phyloP scores from a whole-genome alignment of 106 monocot genomes.

The Apostasia shenzhenica region DNA sequence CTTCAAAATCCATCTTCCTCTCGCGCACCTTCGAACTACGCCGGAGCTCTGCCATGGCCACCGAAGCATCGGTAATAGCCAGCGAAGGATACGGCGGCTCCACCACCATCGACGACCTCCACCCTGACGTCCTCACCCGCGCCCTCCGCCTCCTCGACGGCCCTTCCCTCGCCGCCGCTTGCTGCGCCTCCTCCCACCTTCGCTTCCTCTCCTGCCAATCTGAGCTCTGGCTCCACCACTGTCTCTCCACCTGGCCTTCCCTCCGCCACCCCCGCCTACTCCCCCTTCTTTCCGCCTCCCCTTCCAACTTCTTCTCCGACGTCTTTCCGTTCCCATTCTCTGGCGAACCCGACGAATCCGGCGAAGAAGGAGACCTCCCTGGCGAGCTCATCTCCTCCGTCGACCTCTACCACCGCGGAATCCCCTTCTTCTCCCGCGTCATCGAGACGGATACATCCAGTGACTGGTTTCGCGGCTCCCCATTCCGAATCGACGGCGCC shows the following conservation, averaged over 20 bases:
- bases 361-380: not conserved
- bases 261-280: slow-evolving; percentile 27
- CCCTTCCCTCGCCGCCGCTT: slow-evolving; percentile 43
- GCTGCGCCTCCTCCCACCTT: slow-evolving; percentile 43
- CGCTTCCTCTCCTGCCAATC: slow-evolving; percentile 33
- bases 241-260: slow-evolving; percentile 66
- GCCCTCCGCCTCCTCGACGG: slow-evolving; percentile 59
- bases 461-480: slow-evolving; percentile 55
- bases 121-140: slow-evolving; percentile 46
- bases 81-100: not conserved
- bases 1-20: too few species aligned
- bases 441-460: slow-evolving; percentile 44
- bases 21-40: too few species aligned
- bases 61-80: too few species aligned
- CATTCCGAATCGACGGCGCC: slow-evolving; percentile 60
- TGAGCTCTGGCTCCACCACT: slow-evolving; percentile 50
- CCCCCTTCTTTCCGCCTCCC: slow-evolving; percentile 8
- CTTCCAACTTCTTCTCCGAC: slow-evolving; percentile 42
- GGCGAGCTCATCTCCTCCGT: slow-evolving; percentile 53
- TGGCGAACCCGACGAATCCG: not conserved
- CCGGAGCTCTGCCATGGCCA: too few species aligned
- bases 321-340: slow-evolving; percentile 27
- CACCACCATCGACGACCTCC: slow-evolving; percentile 53
- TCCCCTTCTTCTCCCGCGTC: slow-evolving; percentile 46
- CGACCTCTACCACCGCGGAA: slow-evolving; percentile 45